Conservation (phyloP, 164 flowering plant species). For the Echeveria elegans region DNA sequence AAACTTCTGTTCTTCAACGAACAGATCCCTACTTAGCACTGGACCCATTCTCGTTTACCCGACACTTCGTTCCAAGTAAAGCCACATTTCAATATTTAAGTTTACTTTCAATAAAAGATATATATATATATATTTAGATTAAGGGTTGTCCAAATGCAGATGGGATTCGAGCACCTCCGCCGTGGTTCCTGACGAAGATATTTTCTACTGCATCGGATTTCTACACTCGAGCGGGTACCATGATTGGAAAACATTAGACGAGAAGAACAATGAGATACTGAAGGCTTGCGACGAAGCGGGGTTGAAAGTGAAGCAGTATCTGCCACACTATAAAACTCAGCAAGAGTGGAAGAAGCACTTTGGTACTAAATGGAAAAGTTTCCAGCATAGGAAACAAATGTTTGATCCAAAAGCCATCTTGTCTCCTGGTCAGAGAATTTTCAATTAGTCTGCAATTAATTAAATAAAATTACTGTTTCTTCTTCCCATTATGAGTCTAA, state of each 20-base stretch:
- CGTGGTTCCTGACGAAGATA: conserved; percentile 64
- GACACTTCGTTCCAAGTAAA: conserved; percentile 51
- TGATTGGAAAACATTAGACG: conserved; percentile 33
- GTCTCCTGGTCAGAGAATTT: no score
- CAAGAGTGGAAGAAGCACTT: conserved; percentile 67
- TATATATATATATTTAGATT: no score
- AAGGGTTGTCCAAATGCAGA: conserved; percentile 31
- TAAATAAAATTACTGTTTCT: no score
- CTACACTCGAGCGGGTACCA: conserved; percentile 39
- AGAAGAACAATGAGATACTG: conserved; percentile 45
- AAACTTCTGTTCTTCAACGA: conserved; percentile 34
- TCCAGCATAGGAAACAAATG: conserved; percentile 39
- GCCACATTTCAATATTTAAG: conserved; percentile 5
- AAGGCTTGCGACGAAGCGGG: conserved; percentile 40
- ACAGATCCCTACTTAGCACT: conserved; percentile 9
- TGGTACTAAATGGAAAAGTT: conserved; percentile 61
- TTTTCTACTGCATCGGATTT: conserved; percentile 64
- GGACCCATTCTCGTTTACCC: conserved; percentile 73
- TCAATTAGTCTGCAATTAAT: no score
- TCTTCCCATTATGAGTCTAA: no score
- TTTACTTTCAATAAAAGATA: background rate
- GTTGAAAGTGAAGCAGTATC: conserved; percentile 54
- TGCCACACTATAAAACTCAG: conserved; percentile 40
- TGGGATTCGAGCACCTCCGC: conserved; percentile 77
- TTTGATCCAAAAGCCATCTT: no score